A percentile compares a stretch with the other conserved stretches of the same genome.
phyloP scores from a whole-genome alignment of 345 rosid species.

The Brassica incana region DNA sequence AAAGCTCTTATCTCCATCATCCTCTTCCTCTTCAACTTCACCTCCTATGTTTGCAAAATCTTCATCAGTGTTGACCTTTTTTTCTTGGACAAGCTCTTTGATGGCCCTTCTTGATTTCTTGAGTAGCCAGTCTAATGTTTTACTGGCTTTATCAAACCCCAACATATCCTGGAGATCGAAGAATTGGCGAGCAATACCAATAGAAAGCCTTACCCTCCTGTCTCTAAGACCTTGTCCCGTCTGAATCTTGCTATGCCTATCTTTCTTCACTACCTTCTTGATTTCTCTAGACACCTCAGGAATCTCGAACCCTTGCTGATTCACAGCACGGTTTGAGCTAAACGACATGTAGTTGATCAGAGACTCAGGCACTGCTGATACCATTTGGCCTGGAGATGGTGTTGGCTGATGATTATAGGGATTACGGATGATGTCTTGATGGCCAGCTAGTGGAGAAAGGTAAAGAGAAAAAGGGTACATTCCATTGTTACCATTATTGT shows the following conservation, averaged over 20 bases:
- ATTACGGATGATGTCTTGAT: constrained; percentile 25
- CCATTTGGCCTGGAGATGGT: constrained; percentile 25
- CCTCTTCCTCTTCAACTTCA: constrained; percentile 20
- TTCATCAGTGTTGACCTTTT: constrained; percentile 18
- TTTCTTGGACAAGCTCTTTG: constrained; percentile 38
- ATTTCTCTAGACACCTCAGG: constrained; percentile 24
- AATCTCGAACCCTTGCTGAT: constrained; percentile 12
- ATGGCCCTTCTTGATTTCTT: constrained; percentile 61
- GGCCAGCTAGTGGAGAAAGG: constrained; percentile 32
- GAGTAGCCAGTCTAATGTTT: constrained; percentile 85
- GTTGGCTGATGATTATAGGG: constrained; percentile 26
- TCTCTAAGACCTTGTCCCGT: constrained; percentile 82
- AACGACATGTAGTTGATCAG: constrained; percentile 27
- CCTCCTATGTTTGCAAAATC: background rate
- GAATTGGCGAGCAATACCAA: constrained; percentile 67
- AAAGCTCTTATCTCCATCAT: constrained; percentile 31
- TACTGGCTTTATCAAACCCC: constrained; percentile 82
- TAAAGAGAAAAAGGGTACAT: constrained; percentile 35
- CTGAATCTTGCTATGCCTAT: constrained; percentile 71
- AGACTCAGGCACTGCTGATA: constrained; percentile 30
- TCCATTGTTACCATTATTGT: constrained; percentile 21
- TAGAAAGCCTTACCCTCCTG: constrained; percentile 82
- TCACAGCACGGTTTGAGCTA: constrained; percentile 20
- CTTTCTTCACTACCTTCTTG: constrained; percentile 53
- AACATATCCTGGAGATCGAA: constrained; percentile 84